These are phyloP conservation scores for Cyberlindnera suaveolens DNA, from an alignment of 805 yeast species.

Conservation along the genomic window DNA sequence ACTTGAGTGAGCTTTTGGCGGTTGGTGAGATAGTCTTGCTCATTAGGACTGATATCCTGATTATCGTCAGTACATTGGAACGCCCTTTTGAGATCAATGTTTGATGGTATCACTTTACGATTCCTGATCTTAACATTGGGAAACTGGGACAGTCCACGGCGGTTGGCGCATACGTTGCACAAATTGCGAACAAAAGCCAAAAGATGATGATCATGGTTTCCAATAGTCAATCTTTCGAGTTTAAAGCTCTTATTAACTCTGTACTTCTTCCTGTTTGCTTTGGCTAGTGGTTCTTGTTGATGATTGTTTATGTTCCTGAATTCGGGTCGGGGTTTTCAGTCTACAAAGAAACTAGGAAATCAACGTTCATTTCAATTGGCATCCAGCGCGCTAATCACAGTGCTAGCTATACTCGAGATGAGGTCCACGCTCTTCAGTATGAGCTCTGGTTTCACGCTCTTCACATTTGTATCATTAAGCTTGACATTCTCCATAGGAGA, in stretches of 20 bases:
- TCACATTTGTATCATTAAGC: conserved; percentile 43
- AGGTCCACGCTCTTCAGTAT: conserved; percentile 50
- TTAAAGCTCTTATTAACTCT: too few relatives aligned
- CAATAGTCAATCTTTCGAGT: too few relatives aligned
- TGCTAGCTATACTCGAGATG: conserved; percentile 54
- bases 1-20: conserved; percentile 27
- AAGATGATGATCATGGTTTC: neutral
- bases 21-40: conserved; percentile 24
- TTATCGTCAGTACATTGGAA: neutral
- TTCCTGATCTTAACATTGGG: conserved; percentile 12
- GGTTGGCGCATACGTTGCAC: conserved; percentile 19
- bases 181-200: neutral
- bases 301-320: neutral
- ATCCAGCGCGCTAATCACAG: conserved; percentile 37
- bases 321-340: neutral
- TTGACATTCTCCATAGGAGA: conserved; percentile 72
- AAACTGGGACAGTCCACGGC: conserved; percentile 25
- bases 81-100: conserved; percentile 1
- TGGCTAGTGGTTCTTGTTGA: neutral
- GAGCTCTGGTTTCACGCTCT: conserved; percentile 45
- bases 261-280: neutral
- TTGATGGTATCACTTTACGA: conserved; percentile 7
- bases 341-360: neutral
- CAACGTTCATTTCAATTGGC: conserved; percentile 6
- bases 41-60: conserved; percentile 10